Evolutionary conservation across 2,329 filamentous ascomycete genomes (phyloP).

Genomic region (Cladosporium sp.): DNA sequence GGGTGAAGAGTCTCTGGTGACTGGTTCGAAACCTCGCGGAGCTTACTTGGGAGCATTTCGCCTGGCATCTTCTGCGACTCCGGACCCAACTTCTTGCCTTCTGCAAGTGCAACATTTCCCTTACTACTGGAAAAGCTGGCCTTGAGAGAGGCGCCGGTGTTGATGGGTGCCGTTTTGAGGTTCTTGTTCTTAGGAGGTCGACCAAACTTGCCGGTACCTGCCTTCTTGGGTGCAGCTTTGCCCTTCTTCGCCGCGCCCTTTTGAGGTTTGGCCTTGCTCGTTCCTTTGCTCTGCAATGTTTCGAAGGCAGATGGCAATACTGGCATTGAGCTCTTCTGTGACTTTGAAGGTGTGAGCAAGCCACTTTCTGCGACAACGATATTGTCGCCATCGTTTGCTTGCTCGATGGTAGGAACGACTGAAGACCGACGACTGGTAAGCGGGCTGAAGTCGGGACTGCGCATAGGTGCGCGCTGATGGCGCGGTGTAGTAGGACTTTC

Average conservation of each 20-base stretch:
- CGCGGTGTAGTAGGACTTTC: conserved; percentile 18
- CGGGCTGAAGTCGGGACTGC: conserved; percentile 18
- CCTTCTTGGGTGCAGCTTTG: conserved; percentile 21
- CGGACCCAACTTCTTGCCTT: conserved; percentile 8
- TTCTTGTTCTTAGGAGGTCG: conserved; percentile 19
- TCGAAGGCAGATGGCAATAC: conserved; percentile 21
- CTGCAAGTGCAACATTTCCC: conserved; percentile 16
- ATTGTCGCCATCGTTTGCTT: conserved; percentile 20
- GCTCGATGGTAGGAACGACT: conserved; percentile 25
- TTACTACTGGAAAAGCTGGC: conserved; percentile 24
- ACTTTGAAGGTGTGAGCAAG: conserved; percentile 32
- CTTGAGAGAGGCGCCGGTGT: conserved; percentile 17
- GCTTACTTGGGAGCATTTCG: conserved; percentile 23
- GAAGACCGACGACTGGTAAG: conserved; percentile 19
- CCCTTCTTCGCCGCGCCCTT: conserved; percentile 11
- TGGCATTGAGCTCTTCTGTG: conserved; percentile 20
- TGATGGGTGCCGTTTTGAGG: conserved; percentile 10
- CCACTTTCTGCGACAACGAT: conserved; percentile 21
- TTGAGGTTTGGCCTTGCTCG: conserved; percentile 15
- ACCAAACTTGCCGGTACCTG: conserved; percentile 23
- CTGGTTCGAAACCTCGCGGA: conserved; percentile 24
- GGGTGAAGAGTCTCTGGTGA: conserved; percentile 22
- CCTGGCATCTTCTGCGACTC: not conserved
- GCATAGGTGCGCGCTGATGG: conserved; percentile 1
- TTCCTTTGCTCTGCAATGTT: not conserved